Evolutionary conservation across 176 grass and related monocot species (phyloP).

Genomic region (Ensete glaucum): DNA sequence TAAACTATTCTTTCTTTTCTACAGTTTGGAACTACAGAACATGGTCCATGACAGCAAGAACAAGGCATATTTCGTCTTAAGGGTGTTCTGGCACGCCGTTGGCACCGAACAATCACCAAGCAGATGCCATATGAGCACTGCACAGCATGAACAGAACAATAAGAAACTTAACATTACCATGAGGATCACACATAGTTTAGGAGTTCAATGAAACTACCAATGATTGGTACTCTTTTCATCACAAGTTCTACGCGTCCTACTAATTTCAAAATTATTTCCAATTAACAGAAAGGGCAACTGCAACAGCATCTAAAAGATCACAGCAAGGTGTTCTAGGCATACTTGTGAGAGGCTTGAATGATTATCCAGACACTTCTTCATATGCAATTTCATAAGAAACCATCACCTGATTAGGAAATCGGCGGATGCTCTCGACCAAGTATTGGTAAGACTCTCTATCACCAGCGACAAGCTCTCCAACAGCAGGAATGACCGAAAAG

Average conservation of each 20-base stretch:
- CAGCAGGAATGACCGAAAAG: conserved; percentile 79
- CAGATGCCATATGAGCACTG: too few relatives aligned
- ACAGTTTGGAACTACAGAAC: too few relatives aligned
- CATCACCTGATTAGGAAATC: conserved; percentile 74
- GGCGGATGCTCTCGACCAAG: conserved; percentile 84
- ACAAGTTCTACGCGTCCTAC: background rate
- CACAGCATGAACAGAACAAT: too few relatives aligned
- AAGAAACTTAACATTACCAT: too few relatives aligned
- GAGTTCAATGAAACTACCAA: too few relatives aligned
- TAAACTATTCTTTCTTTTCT: too few relatives aligned
- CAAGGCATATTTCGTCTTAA: too few relatives aligned
- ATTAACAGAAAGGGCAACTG: background rate
- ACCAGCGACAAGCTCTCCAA: conserved; percentile 78
- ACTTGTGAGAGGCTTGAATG: background rate
- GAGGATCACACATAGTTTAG: too few relatives aligned
- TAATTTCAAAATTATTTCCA: background rate
- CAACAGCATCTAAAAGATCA: background rate
- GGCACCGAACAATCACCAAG: too few relatives aligned
- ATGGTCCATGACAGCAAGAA: too few relatives aligned
- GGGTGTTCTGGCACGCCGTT: too few relatives aligned
- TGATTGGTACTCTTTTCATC: background rate
- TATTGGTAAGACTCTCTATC: conserved; percentile 80
- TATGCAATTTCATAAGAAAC: background rate
- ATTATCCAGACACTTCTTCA: background rate
- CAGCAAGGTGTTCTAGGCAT: background rate